Conservation (phyloP, 139 green algal genomes). For the Tetradesmus lagerheimii region DNA sequence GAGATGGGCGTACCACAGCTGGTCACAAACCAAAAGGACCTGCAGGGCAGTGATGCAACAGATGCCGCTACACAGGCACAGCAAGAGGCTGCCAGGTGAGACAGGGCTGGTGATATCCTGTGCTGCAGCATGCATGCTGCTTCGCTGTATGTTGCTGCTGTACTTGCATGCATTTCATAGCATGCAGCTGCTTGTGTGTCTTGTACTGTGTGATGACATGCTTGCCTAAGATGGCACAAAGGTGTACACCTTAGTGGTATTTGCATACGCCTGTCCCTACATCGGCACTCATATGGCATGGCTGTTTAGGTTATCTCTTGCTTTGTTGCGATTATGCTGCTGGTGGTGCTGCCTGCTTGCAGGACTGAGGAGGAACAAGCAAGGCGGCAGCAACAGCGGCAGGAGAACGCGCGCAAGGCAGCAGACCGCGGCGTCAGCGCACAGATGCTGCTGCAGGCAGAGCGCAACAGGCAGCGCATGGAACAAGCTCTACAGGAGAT, state of each 20-base stretch:
- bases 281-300: too few relatives aligned
- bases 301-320: neutral
- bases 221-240: too few relatives aligned
- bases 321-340: neutral
- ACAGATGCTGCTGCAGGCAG: slow-evolving; percentile 23
- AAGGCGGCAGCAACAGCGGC: neutral
- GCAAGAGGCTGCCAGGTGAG: neutral
- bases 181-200: neutral
- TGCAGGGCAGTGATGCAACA: neutral
- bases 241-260: neutral
- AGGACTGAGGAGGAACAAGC: neutral
- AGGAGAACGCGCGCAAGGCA: slow-evolving; percentile 15
- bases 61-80: slow-evolving; percentile 18
- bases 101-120: neutral
- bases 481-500: slow-evolving; percentile 36
- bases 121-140: neutral
- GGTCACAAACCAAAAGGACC: slow-evolving; percentile 12
- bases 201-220: neutral
- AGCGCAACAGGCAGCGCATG: slow-evolving; percentile 40
- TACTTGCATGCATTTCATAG: neutral
- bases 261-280: neutral
- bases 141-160: neutral
- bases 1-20: slow-evolving; percentile 43
- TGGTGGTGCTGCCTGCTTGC: neutral
- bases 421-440: slow-evolving; percentile 34